Base-by-base conservation (phyloP, 176 grass and related monocot species). In the Oryza officinalis region DNA sequence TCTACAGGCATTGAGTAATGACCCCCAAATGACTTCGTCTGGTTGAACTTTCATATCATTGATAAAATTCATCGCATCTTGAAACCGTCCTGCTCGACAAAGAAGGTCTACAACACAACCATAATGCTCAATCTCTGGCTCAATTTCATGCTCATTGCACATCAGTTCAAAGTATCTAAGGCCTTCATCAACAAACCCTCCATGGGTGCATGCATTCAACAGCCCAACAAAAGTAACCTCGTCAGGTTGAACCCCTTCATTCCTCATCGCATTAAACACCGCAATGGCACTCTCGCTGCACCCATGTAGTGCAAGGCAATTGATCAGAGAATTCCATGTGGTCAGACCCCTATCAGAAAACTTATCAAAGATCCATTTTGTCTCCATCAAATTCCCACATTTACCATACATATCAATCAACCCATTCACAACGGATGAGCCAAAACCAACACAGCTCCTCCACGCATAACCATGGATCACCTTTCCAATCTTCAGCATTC, bases 381-480 rank as follows among this genome's bases (percentile, higher is more conserved):
- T 87, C 74, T 74, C 84, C 47, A 82, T 89, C 75, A 97, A 81
- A 74, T 80, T 79, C 49, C 94, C 94, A 59, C 94, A 97, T 94
- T 94, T 97, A 14, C 91, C 94, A 43, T 94, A 97, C 91, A 97
- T 90, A 71, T 97, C 94, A 37, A 94, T 88, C 84, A 97, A 71
- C 15, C 84, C 86, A 76, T 97, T 97, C 61, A 88, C 50, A 84
- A 94, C 82, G 25, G 86, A 92, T 2, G 87, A 83, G 50, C 82
- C 84, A 81, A 90, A 89, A 80, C 79, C 85, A 82, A 89, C 54
- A 72, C 61, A 74, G 63, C 41, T 92, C 75, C 89, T 84, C 81
- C 86, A 92, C 3, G 80, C 85, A 10, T 88, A 97, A 11, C 85
- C 82, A 84, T 94, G 91, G 63, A 97, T 47, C 47, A 86, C 78